These are phyloP conservation scores for Casaregolazyma suthepensis DNA, from an alignment of 1,139 yeast species.

Conservation along the genomic window DNA sequence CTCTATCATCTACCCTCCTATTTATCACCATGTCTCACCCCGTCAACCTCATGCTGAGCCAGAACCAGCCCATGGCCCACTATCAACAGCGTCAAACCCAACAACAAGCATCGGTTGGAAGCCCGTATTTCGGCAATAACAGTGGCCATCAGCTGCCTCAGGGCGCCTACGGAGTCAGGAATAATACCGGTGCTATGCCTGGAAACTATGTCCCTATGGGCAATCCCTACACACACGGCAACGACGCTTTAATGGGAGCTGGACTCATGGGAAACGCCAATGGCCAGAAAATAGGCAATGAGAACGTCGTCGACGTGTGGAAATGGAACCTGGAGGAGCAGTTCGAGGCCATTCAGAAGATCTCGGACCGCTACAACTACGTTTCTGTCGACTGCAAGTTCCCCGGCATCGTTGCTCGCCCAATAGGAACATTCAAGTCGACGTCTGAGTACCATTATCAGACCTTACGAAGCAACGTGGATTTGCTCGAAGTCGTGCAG, in stretches of 20 bases:
- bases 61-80: constrained; percentile 8
- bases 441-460: constrained; percentile 94
- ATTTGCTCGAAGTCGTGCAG: constrained; percentile 77
- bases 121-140: constrained; percentile 4
- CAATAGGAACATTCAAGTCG: constrained; percentile 90
- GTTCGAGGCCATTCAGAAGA: constrained; percentile 64
- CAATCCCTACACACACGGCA: constrained; percentile 3
- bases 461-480: constrained; percentile 87
- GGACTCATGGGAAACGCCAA: background rate
- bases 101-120: constrained; percentile 7
- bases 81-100: constrained; percentile 7
- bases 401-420: constrained; percentile 94
- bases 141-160: constrained; percentile 1
- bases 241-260: background rate
- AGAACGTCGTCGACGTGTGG: constrained; percentile 57
- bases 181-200: constrained; percentile 1
- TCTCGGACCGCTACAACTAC: constrained; percentile 62
- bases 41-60: constrained; percentile 7
- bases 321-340: constrained; percentile 75
- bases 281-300: constrained; percentile 2
- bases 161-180: constrained; percentile 1
- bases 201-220: constrained; percentile 7
- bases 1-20: no score
- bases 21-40: background rate
- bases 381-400: constrained; percentile 80